These are phyloP conservation scores for Ophiostoma angusticollis DNA, from an alignment of 2,329 filamentous ascomycete species.

Conservation along the genomic window DNA sequence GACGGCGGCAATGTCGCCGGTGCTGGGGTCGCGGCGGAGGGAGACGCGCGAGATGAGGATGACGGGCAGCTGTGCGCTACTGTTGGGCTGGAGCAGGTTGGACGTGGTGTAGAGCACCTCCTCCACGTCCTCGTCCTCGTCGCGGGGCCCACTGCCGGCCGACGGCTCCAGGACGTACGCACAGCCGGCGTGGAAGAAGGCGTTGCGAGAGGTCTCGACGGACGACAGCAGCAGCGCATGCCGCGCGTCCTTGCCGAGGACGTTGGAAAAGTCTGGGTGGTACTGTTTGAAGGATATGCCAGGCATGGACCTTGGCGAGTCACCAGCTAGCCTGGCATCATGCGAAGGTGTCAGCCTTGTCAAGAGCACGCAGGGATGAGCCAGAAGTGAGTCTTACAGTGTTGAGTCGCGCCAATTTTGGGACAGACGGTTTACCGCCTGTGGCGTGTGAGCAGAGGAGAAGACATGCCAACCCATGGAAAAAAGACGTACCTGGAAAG, in stretches of 20 bases:
- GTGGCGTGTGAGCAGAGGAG: too few relatives aligned
- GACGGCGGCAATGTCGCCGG: slow-evolving; percentile 19
- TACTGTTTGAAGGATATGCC: slow-evolving; percentile 25
- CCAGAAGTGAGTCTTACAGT: neutral
- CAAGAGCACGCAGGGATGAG: too few relatives aligned
- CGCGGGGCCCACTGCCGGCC: neutral
- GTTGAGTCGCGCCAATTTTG: slow-evolving; percentile 5
- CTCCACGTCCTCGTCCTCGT: neutral
- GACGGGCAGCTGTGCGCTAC: slow-evolving; percentile 25
- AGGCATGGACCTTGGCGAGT: neutral
- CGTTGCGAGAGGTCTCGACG: slow-evolving; percentile 25
- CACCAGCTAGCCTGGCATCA: neutral
- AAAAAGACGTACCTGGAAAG: slow-evolving; percentile 54
- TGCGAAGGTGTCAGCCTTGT: neutral
- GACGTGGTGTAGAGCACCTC: slow-evolving; percentile 35
- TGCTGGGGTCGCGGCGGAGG: slow-evolving; percentile 17
- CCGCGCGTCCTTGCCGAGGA: slow-evolving; percentile 23
- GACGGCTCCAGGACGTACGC: slow-evolving; percentile 23
- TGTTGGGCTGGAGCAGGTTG: slow-evolving; percentile 26
- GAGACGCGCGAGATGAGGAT: slow-evolving; percentile 33
- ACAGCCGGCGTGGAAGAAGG: slow-evolving; percentile 34
- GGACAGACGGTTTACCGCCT: slow-evolving; percentile 7
- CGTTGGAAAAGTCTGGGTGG: slow-evolving; percentile 21
- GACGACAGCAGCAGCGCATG: slow-evolving; percentile 31
- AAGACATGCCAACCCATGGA: neutral